A percentile compares a stretch with the other conserved stretches of the same genome.
Conservation (phyloP, 2,329 filamentous ascomycete species). For the Incumbomyces lentus region DNA sequence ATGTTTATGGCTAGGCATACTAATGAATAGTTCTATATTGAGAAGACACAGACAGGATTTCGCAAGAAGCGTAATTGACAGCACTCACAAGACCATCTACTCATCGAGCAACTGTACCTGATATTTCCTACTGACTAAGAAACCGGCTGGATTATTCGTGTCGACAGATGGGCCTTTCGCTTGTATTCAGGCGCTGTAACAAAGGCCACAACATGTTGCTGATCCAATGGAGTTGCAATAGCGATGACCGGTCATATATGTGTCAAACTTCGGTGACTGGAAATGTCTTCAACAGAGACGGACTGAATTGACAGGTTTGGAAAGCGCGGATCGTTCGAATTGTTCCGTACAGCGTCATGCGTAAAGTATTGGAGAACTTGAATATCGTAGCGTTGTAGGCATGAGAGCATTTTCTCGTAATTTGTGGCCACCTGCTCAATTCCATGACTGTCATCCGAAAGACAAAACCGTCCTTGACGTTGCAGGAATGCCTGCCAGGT, state of each 20-base stretch:
- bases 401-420: slow-evolving; percentile 60
- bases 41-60: no score
- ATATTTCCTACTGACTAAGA: no score
- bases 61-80: no score
- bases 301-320: not conserved
- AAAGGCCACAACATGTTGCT: no score
- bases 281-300: not conserved
- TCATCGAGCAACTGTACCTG: no score
- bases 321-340: slow-evolving; percentile 1
- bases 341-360: not conserved
- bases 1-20: no score
- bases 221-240: no score
- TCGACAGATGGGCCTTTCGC: no score
- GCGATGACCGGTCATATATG: no score
- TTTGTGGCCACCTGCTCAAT: slow-evolving; percentile 79
- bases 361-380: not conserved
- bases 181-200: not conserved
- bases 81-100: no score
- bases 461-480: slow-evolving; percentile 52
- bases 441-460: slow-evolving; percentile 93
- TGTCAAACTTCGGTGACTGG: not conserved
- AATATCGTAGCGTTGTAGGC: slow-evolving; percentile 36
- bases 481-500: slow-evolving; percentile 1
- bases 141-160: no score
- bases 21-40: no score